A percentile compares a stretch with the other conserved stretches of the same genome.
Evolutionary conservation across 192 early-diverging fungal species (phyloP).

Genomic region (Coemansia sp.): DNA sequence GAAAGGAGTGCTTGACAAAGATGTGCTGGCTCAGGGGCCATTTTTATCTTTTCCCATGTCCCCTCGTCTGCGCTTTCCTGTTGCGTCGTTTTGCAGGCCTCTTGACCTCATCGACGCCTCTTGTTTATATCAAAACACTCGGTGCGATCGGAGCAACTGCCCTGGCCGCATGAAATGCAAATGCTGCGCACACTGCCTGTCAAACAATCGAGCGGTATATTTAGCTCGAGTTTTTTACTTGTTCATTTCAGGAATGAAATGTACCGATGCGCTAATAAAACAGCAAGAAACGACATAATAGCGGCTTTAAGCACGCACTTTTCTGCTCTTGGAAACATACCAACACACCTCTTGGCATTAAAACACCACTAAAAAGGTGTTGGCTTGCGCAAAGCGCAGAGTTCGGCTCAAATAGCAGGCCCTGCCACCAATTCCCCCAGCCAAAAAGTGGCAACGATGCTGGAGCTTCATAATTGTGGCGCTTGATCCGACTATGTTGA

Average conservation of each 20-base stretch:
- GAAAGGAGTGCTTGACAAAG: background rate
- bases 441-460: background rate
- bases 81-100: background rate
- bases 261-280: background rate
- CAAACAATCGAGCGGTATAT: background rate
- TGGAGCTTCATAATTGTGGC: background rate
- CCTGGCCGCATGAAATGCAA: background rate
- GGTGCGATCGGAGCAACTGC: background rate
- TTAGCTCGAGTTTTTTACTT: background rate
- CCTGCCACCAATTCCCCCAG: too few relatives aligned
- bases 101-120: background rate
- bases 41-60: background rate
- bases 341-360: too few relatives aligned
- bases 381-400: too few relatives aligned
- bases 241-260: background rate
- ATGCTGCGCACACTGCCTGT: too few relatives aligned
- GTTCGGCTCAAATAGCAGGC: too few relatives aligned
- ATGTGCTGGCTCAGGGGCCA: background rate
- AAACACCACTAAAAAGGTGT: too few relatives aligned
- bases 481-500: background rate
- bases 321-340: too few relatives aligned
- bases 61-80: background rate
- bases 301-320: too few relatives aligned
- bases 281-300: too few relatives aligned
- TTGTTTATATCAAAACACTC: background rate